These are phyloP conservation scores for Jamesozyma hellenica DNA, from an alignment of 805 yeast genomes.

Conservation along the genomic window DNA sequence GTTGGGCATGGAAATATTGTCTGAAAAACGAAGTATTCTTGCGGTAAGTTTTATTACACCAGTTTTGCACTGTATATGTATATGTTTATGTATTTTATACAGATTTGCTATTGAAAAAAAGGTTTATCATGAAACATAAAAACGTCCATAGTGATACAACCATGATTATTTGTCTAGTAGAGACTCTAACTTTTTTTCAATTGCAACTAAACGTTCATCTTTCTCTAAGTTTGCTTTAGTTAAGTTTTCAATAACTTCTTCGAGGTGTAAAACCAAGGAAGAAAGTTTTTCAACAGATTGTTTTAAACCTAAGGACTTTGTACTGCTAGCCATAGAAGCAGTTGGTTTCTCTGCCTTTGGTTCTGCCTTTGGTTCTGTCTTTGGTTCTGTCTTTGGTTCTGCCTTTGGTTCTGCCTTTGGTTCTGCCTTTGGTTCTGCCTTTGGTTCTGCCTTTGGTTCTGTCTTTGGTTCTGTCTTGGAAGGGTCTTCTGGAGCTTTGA, in stretches of 20 bases:
- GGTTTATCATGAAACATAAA: too few species aligned
- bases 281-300: conserved; percentile 63
- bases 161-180: neutral
- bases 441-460: conserved; percentile 4
- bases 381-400: conserved; percentile 1
- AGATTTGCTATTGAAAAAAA: too few species aligned
- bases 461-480: neutral
- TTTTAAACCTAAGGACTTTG: conserved; percentile 53
- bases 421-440: too few species aligned
- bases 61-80: too few species aligned
- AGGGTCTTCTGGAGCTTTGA: conserved; percentile 5
- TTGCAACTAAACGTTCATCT: conserved; percentile 46
- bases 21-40: too few species aligned
- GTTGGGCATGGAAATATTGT: too few species aligned
- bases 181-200: conserved; percentile 49
- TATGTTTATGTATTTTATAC: too few species aligned
- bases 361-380: neutral
- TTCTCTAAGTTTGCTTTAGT: conserved; percentile 48
- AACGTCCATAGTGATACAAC: too few species aligned
- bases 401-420: conserved; percentile 12
- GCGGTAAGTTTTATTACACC: too few species aligned
- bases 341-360: conserved; percentile 4
- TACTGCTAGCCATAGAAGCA: conserved; percentile 7
- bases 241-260: conserved; percentile 43
- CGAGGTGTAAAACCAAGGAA: conserved; percentile 45